Conservation (phyloP, 176 grass and related monocot species). For the Avena eriantha region DNA sequence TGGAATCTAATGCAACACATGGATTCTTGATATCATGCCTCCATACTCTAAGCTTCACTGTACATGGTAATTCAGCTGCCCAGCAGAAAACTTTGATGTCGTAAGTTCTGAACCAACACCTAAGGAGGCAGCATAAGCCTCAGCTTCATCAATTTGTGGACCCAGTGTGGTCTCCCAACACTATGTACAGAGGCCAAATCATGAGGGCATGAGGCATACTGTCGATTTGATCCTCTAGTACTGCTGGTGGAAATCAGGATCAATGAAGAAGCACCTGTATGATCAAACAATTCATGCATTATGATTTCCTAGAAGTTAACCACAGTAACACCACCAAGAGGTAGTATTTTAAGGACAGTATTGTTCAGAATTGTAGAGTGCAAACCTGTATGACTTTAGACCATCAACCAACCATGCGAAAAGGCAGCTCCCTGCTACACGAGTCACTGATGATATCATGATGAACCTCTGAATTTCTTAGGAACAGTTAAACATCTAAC, state of each 20-base stretch:
- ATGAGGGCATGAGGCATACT: constrained; percentile 40
- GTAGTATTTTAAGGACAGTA: constrained; percentile 41
- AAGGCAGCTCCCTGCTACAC: constrained; percentile 85
- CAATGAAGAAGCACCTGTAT: constrained; percentile 50
- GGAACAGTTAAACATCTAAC: constrained; percentile 75
- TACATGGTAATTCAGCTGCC: constrained; percentile 90
- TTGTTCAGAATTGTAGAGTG: constrained; percentile 49
- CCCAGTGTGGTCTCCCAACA: constrained; percentile 58
- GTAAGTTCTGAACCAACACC: constrained; percentile 70
- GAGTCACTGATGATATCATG: constrained; percentile 61
- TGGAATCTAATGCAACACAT: constrained; percentile 50
- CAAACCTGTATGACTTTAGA: constrained; percentile 66
- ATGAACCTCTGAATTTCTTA: constrained; percentile 79
- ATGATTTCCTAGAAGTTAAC: constrained; percentile 51
- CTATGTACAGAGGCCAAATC: constrained; percentile 45
- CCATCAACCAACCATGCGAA: constrained; percentile 91
- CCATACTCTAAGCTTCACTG: constrained; percentile 98
- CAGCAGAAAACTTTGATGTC: constrained; percentile 62
- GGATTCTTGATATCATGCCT: constrained; percentile 68
- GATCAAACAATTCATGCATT: constrained; percentile 39
- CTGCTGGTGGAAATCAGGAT: constrained; percentile 42
- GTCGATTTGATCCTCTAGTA: constrained; percentile 60
- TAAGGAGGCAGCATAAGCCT: constrained; percentile 60
- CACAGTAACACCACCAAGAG: constrained; percentile 22
- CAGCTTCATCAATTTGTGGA: constrained; percentile 71